These are phyloP conservation scores for Plasmodium vivax DNA, from an alignment of 169 alveolate genomes.

Conservation along the genomic window DNA sequence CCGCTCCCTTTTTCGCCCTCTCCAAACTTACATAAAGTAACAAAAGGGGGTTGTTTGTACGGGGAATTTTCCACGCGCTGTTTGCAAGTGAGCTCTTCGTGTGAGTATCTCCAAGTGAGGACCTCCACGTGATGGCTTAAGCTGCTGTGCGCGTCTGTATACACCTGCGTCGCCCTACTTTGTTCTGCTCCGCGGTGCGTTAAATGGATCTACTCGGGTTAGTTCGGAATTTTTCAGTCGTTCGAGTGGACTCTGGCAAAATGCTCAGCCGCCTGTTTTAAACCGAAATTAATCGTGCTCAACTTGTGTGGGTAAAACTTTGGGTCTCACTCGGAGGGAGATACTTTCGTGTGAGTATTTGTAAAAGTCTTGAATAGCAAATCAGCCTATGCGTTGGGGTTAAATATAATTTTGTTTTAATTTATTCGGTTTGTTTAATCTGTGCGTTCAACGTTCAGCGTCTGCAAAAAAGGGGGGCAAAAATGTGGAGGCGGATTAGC, in stretches of 20 bases:
- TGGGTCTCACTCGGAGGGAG: background rate
- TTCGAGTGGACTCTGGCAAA: background rate
- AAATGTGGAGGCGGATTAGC: background rate
- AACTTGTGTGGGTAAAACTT: background rate
- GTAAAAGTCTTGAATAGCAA: background rate
- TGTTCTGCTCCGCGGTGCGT: background rate
- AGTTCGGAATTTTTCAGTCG: background rate
- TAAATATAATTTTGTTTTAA: background rate
- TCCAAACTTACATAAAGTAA: conserved; percentile 33
- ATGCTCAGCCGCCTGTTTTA: background rate
- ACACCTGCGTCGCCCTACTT: background rate
- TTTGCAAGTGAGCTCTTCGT: background rate
- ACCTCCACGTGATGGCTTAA: background rate
- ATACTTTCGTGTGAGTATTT: background rate
- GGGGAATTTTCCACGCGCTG: background rate
- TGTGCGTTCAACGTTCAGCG: background rate
- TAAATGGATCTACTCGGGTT: background rate
- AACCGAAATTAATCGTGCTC: background rate
- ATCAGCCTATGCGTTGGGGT: background rate
- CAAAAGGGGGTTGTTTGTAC: background rate
- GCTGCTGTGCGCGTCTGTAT: background rate
- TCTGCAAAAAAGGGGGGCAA: background rate
- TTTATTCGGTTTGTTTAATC: background rate
- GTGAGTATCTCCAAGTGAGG: background rate
- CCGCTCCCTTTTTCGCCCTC: background rate